Evolutionary conservation across 73 alveolate species (phyloP).

Genomic region (Symbiodinium natans): DNA sequence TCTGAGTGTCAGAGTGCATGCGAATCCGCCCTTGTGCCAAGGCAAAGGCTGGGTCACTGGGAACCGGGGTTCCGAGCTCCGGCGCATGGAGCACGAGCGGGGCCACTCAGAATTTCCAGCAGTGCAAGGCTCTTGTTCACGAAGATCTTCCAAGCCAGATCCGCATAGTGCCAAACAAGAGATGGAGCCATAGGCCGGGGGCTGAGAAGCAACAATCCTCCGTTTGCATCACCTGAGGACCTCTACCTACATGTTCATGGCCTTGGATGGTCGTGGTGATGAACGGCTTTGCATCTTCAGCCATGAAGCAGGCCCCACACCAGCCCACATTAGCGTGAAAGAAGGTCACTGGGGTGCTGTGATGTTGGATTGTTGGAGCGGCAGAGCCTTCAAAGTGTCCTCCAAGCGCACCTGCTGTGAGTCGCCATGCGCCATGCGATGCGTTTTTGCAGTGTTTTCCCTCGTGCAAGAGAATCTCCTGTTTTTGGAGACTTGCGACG

Average conservation of each 20-base stretch:
- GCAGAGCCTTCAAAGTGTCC: too few species aligned
- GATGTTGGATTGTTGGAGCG: too few species aligned
- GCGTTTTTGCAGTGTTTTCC: too few species aligned
- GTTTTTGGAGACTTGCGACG: too few species aligned
- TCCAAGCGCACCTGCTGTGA: too few species aligned
- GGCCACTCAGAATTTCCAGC: background rate
- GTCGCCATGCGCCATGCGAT: too few species aligned
- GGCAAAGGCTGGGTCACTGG: slow-evolving; percentile 94
- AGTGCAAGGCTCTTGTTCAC: background rate
- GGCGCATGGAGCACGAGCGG: slow-evolving; percentile 92
- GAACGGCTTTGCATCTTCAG: slow-evolving; percentile 94
- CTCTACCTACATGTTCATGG: slow-evolving; percentile 93
- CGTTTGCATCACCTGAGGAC: slow-evolving; percentile 11
- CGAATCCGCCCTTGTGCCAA: background rate
- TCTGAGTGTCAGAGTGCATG: background rate
- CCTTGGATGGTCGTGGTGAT: slow-evolving; percentile 92
- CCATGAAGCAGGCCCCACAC: slow-evolving; percentile 46
- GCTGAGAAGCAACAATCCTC: background rate
- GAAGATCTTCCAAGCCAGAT: background rate
- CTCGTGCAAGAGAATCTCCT: too few species aligned
- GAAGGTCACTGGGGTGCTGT: too few species aligned
- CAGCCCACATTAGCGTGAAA: too few species aligned
- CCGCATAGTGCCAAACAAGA: too few species aligned
- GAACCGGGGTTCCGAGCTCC: slow-evolving; percentile 89
- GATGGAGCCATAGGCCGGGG: too few species aligned